Conservation (phyloP, 2,329 filamentous ascomycete genomes). For the Aspergillus costaricaensis region DNA sequence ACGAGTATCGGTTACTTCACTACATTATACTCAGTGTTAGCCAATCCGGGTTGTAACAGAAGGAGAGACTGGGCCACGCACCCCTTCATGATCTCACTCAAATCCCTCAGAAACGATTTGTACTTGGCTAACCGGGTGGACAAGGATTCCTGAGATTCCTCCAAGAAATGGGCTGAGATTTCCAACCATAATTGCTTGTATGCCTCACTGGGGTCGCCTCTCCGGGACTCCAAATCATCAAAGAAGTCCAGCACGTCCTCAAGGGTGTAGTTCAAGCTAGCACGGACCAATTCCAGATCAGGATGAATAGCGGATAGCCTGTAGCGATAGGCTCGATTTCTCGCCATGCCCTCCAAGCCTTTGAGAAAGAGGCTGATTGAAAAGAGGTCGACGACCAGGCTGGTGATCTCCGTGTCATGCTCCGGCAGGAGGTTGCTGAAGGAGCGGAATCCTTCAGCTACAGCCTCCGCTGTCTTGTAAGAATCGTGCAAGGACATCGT, state of each 20-base stretch:
- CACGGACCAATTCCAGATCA: slow-evolving; percentile 53
- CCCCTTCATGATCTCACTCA: slow-evolving; percentile 50
- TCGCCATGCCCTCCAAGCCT: slow-evolving; percentile 49
- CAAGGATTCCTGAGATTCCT: slow-evolving; percentile 51
- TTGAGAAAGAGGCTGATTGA: slow-evolving; percentile 55
- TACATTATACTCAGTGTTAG: slow-evolving; percentile 16
- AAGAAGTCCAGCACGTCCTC: slow-evolving; percentile 53
- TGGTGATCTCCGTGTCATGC: slow-evolving; percentile 55
- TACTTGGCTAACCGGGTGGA: slow-evolving; percentile 53
- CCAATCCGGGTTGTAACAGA: slow-evolving; percentile 12
- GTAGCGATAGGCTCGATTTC: slow-evolving; percentile 41
- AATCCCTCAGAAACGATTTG: slow-evolving; percentile 50
- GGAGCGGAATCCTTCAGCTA: slow-evolving; percentile 52
- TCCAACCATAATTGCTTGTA: slow-evolving; percentile 56
- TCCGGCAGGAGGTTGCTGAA: slow-evolving; percentile 56
- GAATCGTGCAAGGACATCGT: slow-evolving; percentile 45
- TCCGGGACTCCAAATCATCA: slow-evolving; percentile 38
- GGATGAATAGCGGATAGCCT: slow-evolving; percentile 44
- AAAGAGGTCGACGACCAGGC: slow-evolving; percentile 57
- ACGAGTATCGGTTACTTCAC: slow-evolving; percentile 28
- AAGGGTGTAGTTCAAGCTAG: slow-evolving; percentile 54
- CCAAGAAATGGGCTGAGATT: slow-evolving; percentile 49
- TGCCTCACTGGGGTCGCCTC: slow-evolving; percentile 31
- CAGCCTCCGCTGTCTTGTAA: slow-evolving; percentile 55
- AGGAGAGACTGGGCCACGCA: slow-evolving; percentile 32